phyloP scores from a whole-genome alignment of 2,329 filamentous ascomycete species.

The Aspergillus sp. region DNA sequence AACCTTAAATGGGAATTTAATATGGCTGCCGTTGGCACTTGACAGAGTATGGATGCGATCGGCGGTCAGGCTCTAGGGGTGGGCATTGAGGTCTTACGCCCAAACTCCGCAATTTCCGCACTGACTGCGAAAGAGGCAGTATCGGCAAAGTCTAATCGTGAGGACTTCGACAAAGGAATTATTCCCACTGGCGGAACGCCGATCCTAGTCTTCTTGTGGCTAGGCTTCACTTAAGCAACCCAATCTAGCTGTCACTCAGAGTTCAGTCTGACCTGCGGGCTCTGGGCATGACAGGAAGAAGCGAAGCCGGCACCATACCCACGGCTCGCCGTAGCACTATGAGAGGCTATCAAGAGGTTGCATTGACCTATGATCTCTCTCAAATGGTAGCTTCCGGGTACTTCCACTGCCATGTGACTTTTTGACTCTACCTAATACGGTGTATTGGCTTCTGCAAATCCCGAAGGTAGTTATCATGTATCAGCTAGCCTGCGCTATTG shows the following conservation, averaged over 20 bases:
- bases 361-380: conserved; percentile 1
- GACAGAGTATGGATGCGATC: conserved; percentile 10
- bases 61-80: conserved; percentile 13
- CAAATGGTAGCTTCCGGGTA: background rate
- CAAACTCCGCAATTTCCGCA: conserved; percentile 10
- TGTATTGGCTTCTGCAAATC: background rate
- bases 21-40: conserved; percentile 5
- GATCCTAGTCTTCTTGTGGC: conserved; percentile 3
- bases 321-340: background rate
- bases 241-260: conserved; percentile 6
- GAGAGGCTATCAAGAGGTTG: conserved; percentile 1
- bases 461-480: background rate
- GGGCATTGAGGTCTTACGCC: conserved; percentile 7
- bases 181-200: conserved; percentile 20
- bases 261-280: conserved; percentile 1
- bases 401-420: conserved; percentile 7
- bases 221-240: background rate
- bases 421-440: background rate
- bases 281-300: conserved; percentile 2
- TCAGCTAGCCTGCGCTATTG: conserved; percentile 3
- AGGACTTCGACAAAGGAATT: conserved; percentile 12
- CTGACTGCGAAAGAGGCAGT: conserved; percentile 1
- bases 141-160: conserved; percentile 8
- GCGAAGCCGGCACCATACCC: background rate
- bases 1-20: conserved; percentile 1